A percentile compares a stretch with the other conserved stretches of the same genome.
These are phyloP conservation scores for Trichoderma aggressivum DNA, from an alignment of 2,329 filamentous ascomycete genomes.

Conservation along the genomic window DNA sequence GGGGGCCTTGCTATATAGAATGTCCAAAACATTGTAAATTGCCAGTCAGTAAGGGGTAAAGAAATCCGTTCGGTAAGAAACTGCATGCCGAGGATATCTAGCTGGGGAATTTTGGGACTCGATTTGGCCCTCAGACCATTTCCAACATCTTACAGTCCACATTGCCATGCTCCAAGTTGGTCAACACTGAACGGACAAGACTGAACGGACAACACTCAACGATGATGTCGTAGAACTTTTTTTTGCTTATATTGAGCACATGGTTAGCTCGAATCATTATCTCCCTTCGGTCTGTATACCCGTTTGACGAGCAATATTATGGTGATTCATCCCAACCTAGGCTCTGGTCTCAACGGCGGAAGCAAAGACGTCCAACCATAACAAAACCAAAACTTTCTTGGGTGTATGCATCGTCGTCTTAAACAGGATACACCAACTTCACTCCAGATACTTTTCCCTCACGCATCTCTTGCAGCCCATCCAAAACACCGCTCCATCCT, in stretches of 20 bases:
- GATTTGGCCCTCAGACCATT: too few species aligned
- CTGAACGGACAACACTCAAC: too few species aligned
- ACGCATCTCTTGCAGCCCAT: slow-evolving; percentile 33
- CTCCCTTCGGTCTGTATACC: background rate
- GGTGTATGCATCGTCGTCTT: background rate
- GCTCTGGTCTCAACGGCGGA: background rate
- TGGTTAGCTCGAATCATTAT: background rate
- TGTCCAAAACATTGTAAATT: too few species aligned
- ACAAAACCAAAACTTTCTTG: background rate
- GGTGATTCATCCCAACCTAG: background rate
- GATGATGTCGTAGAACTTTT: background rate
- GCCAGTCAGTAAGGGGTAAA: too few species aligned
- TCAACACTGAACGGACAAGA: too few species aligned
- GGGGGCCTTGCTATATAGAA: too few species aligned
- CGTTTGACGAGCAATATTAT: background rate
- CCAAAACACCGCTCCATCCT: slow-evolving; percentile 26
- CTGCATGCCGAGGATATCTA: too few species aligned
- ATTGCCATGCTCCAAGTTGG: too few species aligned
- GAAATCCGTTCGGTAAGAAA: too few species aligned
- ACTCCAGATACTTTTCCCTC: slow-evolving; percentile 38
- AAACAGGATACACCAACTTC: slow-evolving; percentile 42
- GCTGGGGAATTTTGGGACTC: too few species aligned
- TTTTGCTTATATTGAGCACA: background rate
- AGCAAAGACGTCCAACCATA: background rate
- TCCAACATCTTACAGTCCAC: too few species aligned